Base-by-base conservation (phyloP, 768 basidiomycete species). In the Podaxis sp. region DNA sequence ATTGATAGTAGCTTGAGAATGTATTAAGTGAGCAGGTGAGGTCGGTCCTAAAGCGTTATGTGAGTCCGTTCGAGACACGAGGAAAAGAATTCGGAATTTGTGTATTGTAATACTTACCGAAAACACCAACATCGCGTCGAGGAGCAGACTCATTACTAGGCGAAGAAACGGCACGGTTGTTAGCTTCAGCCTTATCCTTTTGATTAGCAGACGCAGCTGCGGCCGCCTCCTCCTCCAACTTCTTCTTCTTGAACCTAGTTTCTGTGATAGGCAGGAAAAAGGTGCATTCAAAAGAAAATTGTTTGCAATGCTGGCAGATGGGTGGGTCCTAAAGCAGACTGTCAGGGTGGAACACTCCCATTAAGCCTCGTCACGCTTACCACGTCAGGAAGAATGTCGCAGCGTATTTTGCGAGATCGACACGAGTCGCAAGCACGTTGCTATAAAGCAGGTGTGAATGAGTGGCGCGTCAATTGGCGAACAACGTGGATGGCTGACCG, bases 191-290 rank as follows among this genome's bases (percentile, higher is more conserved):
- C 60, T 73, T 77, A 11, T 68, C 68, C 52, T 71, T 63, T n/a
- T 78, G 77, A 12, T 55, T 63, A 6, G 53, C 53, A 17, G 64
- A 55, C 7, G 66, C 60, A 57, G 63, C 59, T n/a, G 59, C 38
- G 11, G 65, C 65, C 2, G 79, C 75, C 57, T 90, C 90, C 68
- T 92, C 88, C 69, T 95, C 91, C 49, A 87, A 63, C 67, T 91
- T 90, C 79, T 95, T 95, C 81, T 97, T 97, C 79, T 98, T 98
- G 84, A 98, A 99, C 19, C 97, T 89, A 0, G 97, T 99, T 75
- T 99, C 97, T 9, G 96, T 94, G 68, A 99, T 99, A 44, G 97
- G 97, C 12, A 99, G 86, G 81, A 97, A 96, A 77, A 96, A 97
- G 4, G 96, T 97, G 74, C 96, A 97, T 66, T 96, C 94, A 68